Percentiles rank a stretch among this genome's conserved stretches.
Evolutionary conservation across 2,329 filamentous ascomycete genomes (phyloP).

Genomic region (Talaromyces verruculosus): DNA sequence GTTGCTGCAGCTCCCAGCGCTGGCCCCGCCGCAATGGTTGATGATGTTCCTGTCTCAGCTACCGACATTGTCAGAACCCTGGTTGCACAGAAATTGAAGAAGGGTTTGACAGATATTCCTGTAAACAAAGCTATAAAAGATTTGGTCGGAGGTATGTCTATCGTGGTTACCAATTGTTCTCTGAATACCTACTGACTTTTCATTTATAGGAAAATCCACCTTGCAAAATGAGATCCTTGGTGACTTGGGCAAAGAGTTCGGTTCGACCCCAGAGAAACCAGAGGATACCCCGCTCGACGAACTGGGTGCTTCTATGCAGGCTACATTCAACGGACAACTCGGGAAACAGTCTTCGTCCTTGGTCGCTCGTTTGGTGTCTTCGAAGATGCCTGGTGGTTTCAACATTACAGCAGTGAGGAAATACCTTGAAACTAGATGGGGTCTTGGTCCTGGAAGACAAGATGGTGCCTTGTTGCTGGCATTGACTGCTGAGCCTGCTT

Average conservation of each 20-base stretch:
- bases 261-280: constrained; percentile 95
- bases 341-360: constrained; percentile 95
- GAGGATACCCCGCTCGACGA: constrained; percentile 97
- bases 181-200: constrained; percentile 16
- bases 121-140: constrained; percentile 98
- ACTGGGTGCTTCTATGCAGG: constrained; percentile 90
- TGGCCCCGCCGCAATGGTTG: constrained; percentile 81
- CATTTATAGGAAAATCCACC: constrained; percentile 80
- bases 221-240: constrained; percentile 98
- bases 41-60: constrained; percentile 83
- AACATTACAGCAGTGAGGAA: constrained; percentile 96
- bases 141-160: constrained; percentile 81
- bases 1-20: constrained; percentile 62
- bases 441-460: constrained; percentile 79
- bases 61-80: constrained; percentile 85
- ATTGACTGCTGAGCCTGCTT: constrained; percentile 86
- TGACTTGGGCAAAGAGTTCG: constrained; percentile 97
- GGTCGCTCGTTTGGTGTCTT: constrained; percentile 91
- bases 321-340: constrained; percentile 97
- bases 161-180: not conserved
- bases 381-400: constrained; percentile 99
- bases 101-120: constrained; percentile 81
- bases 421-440: constrained; percentile 93
- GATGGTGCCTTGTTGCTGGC: constrained; percentile 86
- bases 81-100: constrained; percentile 97